These are phyloP conservation scores for Pseudogymnoascus pannorum DNA, from an alignment of 2,329 filamentous ascomycete genomes.

Conservation along the genomic window DNA sequence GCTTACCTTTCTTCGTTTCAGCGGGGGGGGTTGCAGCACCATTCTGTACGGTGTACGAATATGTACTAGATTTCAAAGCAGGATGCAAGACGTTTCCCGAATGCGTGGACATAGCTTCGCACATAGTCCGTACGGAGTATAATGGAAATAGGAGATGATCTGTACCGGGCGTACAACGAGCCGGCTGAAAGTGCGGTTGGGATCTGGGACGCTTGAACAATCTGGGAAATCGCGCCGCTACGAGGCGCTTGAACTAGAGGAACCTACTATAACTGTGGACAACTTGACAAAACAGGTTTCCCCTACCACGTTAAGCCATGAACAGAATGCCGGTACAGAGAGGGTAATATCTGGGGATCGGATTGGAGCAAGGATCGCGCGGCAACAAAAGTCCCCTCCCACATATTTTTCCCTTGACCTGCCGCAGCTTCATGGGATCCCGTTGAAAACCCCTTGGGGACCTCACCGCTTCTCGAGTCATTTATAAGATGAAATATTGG, in stretches of 20 bases:
- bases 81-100: neutral
- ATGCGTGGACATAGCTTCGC: neutral
- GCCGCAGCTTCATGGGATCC: neutral
- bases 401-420: neutral
- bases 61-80: neutral
- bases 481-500: conserved; percentile 6
- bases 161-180: neutral
- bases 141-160: neutral
- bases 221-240: conserved; percentile 1
- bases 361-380: conserved; percentile 7
- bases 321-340: neutral
- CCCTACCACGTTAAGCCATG: neutral
- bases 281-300: conserved; percentile 1
- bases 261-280: neutral
- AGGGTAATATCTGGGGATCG: conserved; percentile 5
- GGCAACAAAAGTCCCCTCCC: neutral
- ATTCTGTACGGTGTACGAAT: neutral
- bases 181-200: conserved; percentile 1
- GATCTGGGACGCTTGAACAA: neutral
- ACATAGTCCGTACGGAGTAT: neutral
- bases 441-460: neutral
- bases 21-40: neutral
- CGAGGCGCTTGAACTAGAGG: neutral
- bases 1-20: conserved; percentile 7
- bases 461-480: conserved; percentile 6